Evolutionary conservation across 73 alveolate genomes (phyloP), one percentile per base, ranked within the genome.

Genomic region (Tetrahymena elliotti): DNA sequence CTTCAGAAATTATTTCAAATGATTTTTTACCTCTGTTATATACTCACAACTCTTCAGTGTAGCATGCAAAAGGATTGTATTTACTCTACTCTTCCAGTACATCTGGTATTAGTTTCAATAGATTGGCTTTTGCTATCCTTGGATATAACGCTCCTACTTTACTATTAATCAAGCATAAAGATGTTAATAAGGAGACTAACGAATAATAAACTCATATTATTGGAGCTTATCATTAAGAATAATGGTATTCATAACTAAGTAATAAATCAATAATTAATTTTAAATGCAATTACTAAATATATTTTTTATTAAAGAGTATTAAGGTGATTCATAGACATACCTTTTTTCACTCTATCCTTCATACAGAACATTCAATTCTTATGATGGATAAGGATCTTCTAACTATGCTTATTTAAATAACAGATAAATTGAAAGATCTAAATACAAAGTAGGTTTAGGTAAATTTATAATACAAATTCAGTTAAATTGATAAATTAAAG

Each of bases 121-220:
- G 96, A 36, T 83, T 94, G 16, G 96, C 94, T 6, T 94, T 93
- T 93, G 93, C 92, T 88, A 84, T 94, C 37, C 83, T 94, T 40
- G 96, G 96, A 33, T 94, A 94, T 83, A 93, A 93, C 8, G 96
- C 94, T 3, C 96, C 96, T 22, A 94, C 96, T 24, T 40, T 94
- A 2, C 20, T 94, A 84, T 39, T 94, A 22, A 83, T 68, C n/a
- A 68, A 68, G 36, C 88, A 68, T 16, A 68, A 68, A 68, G 88
- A 68, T 22, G 88, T 68, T 18, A 68, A 68, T 68, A 68, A 68
- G n/a, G 88, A 68, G 6, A 68, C 88, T 3, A 31, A 68, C n/a
- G 41, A 93, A 22, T 52, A 33, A 68, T 82, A 18, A 53, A 35
- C 96, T 31, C 92, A 83, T 22, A 83, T 94, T 35, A 83, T 94